Conservation (phyloP, 2,329 filamentous ascomycete species). For the Epichloe bromicola region DNA sequence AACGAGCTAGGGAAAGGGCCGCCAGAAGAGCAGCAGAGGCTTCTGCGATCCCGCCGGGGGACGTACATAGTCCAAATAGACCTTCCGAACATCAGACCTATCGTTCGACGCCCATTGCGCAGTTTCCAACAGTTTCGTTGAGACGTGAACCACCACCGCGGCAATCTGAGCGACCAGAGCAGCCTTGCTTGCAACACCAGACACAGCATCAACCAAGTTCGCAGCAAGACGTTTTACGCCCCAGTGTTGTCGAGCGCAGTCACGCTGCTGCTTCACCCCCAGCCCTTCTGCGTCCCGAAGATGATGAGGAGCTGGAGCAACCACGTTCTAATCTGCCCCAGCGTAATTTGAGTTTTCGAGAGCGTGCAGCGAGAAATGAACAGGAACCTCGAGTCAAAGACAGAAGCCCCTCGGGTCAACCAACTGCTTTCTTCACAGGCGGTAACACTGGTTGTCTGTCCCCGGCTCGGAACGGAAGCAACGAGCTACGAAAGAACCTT, state of each 20-base stretch:
- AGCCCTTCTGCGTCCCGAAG: constrained; percentile 8
- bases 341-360: constrained; percentile 48
- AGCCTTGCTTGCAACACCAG: neutral
- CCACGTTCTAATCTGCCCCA: constrained; percentile 27
- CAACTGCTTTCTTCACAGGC: constrained; percentile 11
- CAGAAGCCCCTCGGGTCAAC: constrained; percentile 10
- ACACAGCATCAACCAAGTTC: neutral
- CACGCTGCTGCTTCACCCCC: constrained; percentile 12
- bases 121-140: neutral
- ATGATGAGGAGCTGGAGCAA: constrained; percentile 8
- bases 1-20: constrained; percentile 50
- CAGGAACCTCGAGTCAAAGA: constrained; percentile 20
- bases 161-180: neutral
- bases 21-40: constrained; percentile 23
- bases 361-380: constrained; percentile 37
- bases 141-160: neutral
- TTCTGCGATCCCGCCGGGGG: constrained; percentile 10
- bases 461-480: constrained; percentile 37
- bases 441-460: constrained; percentile 21
- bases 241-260: constrained; percentile 2
- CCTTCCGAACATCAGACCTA: neutral
- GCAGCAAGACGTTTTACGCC: neutral
- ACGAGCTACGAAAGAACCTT: constrained; percentile 45
- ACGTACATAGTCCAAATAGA: constrained; percentile 13
- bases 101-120: neutral